Evolutionary conservation across 2,329 filamentous ascomycete species (phyloP), one percentile per base, ranked within the genome.

Genomic region (Penicillium frequentans): DNA sequence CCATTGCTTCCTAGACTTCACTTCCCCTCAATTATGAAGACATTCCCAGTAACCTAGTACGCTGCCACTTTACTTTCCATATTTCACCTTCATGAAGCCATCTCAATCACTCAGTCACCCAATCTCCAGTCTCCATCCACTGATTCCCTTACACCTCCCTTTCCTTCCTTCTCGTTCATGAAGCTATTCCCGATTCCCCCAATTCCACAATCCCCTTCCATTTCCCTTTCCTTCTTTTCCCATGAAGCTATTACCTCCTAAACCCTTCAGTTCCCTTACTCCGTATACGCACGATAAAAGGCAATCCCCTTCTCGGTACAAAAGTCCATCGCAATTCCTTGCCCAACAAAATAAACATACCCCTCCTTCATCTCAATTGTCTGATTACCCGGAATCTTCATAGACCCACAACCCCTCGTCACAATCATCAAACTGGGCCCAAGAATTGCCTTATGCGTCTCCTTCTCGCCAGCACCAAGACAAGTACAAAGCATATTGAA

Each of bases 401-500:
- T 75, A 24, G 70, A 77, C 1, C 86, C 87, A 50, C 74, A 72
- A 0, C 88, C 88, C 31, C 79, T 79, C 0, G 82, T 88, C 3
- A 86, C 82, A 54, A 90, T 81, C 67, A 88, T 70, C 27, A 90
- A 80, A 52, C 83, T 85, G 0, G 87, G 87, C 0, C 88, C 89
- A 0, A 80, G 76, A 21, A 87, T 74, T 2, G 78, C 74, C 45
- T 73, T 74, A 16, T 89, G 74, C 6, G 74, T 78, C 63, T 92
- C 89, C 37, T 73, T 81, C 64, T 90, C 85, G 0, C 82, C 84
- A 0, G 73, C 71, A 3, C 69, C 71, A n/a, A 92, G 66, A 21
- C 81, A 79, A 2, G 83, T 86, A 48, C 81, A 78, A 11, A 91
- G 73, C 75, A 92, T 84, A 63, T 86, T 83, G 67, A 93, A 92